phyloP scores from a whole-genome alignment of 129 eudicot genomes.

The Deinandra increscens region DNA sequence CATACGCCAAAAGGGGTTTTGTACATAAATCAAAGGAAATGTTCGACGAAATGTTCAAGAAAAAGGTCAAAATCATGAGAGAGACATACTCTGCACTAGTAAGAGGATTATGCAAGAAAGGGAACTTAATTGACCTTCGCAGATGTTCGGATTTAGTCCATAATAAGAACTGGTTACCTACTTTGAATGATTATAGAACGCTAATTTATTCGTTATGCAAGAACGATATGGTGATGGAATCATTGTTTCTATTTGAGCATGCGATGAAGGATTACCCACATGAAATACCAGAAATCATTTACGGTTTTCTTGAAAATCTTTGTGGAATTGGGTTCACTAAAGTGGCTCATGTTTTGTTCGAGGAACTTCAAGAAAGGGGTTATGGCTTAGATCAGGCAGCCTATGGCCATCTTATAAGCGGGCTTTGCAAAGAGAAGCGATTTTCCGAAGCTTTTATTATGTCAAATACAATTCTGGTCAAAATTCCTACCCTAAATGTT shows the following conservation, averaged over 20 bases:
- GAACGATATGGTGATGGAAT: constrained; percentile 45
- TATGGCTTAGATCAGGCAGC: constrained; percentile 37
- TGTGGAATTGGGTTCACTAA: constrained; percentile 52
- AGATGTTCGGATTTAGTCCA: constrained; percentile 43
- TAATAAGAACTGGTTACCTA: constrained; percentile 57
- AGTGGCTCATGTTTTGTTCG: constrained; percentile 37
- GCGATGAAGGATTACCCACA: constrained; percentile 40
- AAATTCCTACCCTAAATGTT: constrained; percentile 28
- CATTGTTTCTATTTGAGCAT: constrained; percentile 55
- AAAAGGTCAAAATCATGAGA: constrained; percentile 35
- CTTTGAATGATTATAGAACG: constrained; percentile 39
- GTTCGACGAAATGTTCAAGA: constrained; percentile 42
- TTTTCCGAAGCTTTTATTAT: constrained; percentile 48
- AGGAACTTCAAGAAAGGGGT: constrained; percentile 47
- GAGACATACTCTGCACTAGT: constrained; percentile 48
- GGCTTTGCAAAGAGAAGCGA: constrained; percentile 61
- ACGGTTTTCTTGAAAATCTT: constrained; percentile 48
- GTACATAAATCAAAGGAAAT: constrained; percentile 41
- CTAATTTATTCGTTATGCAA: constrained; percentile 47
- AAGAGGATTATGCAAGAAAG: constrained; percentile 51
- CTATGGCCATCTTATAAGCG: constrained; percentile 47
- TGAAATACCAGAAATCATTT: constrained; percentile 26
- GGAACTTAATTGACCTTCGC: constrained; percentile 41
- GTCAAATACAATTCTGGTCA: constrained; percentile 40
- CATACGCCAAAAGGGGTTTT: constrained; percentile 54